Conservation (phyloP, 169 alveolate species). For the Babesia gibsoni region DNA sequence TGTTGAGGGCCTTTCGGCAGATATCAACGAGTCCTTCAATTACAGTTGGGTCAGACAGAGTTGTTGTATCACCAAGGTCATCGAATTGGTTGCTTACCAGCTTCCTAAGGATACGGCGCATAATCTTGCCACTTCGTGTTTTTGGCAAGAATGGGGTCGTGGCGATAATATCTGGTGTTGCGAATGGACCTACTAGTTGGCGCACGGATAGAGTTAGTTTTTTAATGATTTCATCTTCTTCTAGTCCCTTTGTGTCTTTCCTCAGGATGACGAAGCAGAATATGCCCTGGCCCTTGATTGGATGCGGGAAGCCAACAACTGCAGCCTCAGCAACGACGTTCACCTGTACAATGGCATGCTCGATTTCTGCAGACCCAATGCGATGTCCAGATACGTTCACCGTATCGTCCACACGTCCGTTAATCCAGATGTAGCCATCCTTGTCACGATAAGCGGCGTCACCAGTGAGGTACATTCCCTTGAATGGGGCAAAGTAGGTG, state of each 20-base stretch:
- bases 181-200: slow-evolving; percentile 87
- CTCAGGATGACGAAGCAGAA: slow-evolving; percentile 86
- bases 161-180: slow-evolving; percentile 88
- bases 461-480: slow-evolving; percentile 87
- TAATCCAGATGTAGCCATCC: slow-evolving; percentile 92
- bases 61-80: slow-evolving; percentile 80
- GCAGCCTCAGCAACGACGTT: slow-evolving; percentile 88
- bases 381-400: slow-evolving; percentile 92
- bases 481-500: slow-evolving; percentile 80
- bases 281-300: slow-evolving; percentile 90
- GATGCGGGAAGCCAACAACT: slow-evolving; percentile 90
- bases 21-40: slow-evolving; percentile 66
- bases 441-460: slow-evolving; percentile 94
- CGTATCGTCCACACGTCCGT: slow-evolving; percentile 95
- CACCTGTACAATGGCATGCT: slow-evolving; percentile 88
- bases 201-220: slow-evolving; percentile 29
- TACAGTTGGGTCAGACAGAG: slow-evolving; percentile 82
- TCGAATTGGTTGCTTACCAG: slow-evolving; percentile 79
- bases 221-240: slow-evolving; percentile 16
- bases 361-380: slow-evolving; percentile 91
- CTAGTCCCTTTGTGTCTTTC: slow-evolving; percentile 19
- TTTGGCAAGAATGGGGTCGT: slow-evolving; percentile 87
- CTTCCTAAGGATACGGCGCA: slow-evolving; percentile 89
- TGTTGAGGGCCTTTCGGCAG: slow-evolving; percentile 9
- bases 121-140: slow-evolving; percentile 91